These are phyloP conservation scores for Exobasidium cylindrosporum DNA, from an alignment of 1,284 basidiomycete genomes.

Conservation along the genomic window DNA sequence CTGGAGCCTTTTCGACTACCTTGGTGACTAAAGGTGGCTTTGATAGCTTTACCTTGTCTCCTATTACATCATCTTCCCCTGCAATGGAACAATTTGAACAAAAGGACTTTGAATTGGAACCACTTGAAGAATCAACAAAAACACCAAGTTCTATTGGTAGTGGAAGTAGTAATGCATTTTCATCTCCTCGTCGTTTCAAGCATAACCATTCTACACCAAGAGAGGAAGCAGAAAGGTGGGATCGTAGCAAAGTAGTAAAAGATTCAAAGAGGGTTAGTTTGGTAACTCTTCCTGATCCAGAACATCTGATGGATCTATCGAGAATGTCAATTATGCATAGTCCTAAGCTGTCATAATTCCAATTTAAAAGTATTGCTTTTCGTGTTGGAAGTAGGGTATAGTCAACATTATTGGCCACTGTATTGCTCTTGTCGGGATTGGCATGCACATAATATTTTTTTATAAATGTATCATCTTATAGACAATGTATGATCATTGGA, in stretches of 20 bases:
- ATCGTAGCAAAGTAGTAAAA: constrained; percentile 1
- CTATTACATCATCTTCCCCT: neutral
- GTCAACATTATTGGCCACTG: too few species aligned
- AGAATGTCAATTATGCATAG: too few species aligned
- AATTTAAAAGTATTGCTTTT: too few species aligned
- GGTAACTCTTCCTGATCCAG: constrained; percentile 4
- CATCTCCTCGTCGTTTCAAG: neutral
- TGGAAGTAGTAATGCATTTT: neutral
- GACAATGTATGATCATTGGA: too few species aligned
- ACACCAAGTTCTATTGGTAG: neutral
- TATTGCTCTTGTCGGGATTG: too few species aligned
- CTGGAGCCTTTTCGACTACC: neutral
- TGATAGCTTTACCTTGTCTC: neutral
- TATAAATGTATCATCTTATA: too few species aligned
- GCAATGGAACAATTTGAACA: neutral
- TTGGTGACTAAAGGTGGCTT: neutral
- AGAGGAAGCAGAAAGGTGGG: constrained; percentile 6
- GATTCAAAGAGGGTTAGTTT: constrained; percentile 2
- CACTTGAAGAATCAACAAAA: neutral
- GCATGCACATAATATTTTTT: too few species aligned
- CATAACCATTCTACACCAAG: neutral
- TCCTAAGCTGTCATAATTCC: too few species aligned
- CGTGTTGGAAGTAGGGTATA: too few species aligned
- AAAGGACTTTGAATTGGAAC: neutral
- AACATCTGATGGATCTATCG: neutral